Evolutionary conservation across 2,329 filamentous ascomycete genomes (phyloP).

Genomic region (Penicillium glabrum): DNA sequence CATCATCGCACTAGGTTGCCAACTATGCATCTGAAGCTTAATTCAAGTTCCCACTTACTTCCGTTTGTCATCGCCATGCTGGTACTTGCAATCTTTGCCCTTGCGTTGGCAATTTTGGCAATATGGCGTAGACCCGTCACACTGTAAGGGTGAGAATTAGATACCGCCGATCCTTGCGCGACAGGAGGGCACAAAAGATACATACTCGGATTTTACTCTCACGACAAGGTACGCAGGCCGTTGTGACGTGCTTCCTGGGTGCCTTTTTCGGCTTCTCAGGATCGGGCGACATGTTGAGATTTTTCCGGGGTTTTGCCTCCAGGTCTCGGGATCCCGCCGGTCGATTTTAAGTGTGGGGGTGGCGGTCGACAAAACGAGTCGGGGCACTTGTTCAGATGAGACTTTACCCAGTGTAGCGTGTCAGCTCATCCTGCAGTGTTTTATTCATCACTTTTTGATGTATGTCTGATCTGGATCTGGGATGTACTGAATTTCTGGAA

Average conservation of each 20-base stretch:
- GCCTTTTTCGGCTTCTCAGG: conserved; percentile 30
- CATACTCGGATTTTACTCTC: conserved; percentile 48
- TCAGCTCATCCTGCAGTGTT: conserved; percentile 8
- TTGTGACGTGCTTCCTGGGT: conserved; percentile 45
- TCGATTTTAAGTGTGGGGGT: not conserved
- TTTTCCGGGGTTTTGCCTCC: not conserved
- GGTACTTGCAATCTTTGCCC: conserved; percentile 39
- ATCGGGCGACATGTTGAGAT: conserved; percentile 23
- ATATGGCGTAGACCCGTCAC: conserved; percentile 38
- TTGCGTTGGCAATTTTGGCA: conserved; percentile 42
- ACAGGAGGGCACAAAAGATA: not conserved
- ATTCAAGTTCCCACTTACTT: conserved; percentile 30
- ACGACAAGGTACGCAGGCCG: conserved; percentile 46
- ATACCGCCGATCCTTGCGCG: conserved; percentile 1
- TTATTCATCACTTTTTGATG: conserved; percentile 6
- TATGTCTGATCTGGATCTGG: not conserved
- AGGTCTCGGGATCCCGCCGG: conserved; percentile 3
- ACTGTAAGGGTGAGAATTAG: conserved; percentile 24
- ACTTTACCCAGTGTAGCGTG: not conserved
- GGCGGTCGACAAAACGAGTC: not conserved
- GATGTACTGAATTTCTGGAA: not conserved
- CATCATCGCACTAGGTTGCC: not conserved
- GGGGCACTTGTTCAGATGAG: not conserved
- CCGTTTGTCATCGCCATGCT: conserved; percentile 41
- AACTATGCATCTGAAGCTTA: not conserved